phyloP scores from a whole-genome alignment of 257 asterid species.

The Penstemon davidsonii region DNA sequence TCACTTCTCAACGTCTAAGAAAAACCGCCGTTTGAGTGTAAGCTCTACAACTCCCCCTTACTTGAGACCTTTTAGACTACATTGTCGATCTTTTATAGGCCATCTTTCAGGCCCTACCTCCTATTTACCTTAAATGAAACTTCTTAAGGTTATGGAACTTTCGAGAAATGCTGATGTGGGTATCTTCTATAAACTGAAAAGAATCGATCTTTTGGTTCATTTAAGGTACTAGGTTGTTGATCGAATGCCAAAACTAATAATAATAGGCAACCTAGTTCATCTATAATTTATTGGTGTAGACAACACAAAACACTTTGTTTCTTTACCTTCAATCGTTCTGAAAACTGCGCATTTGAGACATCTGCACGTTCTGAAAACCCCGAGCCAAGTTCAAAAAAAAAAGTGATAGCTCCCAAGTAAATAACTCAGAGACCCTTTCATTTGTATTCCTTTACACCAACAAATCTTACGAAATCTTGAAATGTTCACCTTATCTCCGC shows the following conservation, averaged over 20 bases:
- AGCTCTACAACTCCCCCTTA: neutral
- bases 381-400: neutral
- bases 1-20: neutral
- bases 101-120: conserved; percentile 3
- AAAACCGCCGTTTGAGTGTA: neutral
- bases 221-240: conserved; percentile 29
- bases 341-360: conserved; percentile 23
- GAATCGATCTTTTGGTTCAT: conserved; percentile 11
- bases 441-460: neutral
- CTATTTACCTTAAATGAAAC: conserved; percentile 16
- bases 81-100: conserved; percentile 21
- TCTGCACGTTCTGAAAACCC: neutral
- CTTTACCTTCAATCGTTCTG: neutral
- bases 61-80: conserved; percentile 19
- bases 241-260: conserved; percentile 17
- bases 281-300: conserved; percentile 23
- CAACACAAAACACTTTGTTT: neutral
- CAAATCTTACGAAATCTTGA: conserved; percentile 10
- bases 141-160: conserved; percentile 16
- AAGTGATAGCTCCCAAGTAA: neutral
- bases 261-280: conserved; percentile 19
- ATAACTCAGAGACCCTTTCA: conserved; percentile 12
- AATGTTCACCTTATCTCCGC: conserved; percentile 7
- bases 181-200: neutral
- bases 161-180: neutral